A percentile compares a stretch with the other conserved stretches of the same genome.
Conservation (phyloP, 176 grass and related monocot species). For the Zoysia japonica region DNA sequence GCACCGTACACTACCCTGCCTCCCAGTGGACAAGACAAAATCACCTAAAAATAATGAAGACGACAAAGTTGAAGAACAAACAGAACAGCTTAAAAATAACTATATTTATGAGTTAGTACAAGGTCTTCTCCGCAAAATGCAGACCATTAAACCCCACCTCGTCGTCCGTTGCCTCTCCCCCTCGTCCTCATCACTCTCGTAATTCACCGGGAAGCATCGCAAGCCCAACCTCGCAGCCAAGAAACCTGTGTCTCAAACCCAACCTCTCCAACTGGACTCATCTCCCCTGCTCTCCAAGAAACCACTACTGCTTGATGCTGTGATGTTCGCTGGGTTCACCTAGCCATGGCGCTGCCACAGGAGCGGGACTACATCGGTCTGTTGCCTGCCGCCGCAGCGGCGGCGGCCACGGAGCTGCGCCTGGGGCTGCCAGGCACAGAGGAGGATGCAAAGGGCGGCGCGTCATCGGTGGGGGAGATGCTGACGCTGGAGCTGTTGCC, state of each 20-base stretch:
- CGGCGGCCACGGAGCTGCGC: conserved; percentile 68
- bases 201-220: conserved; percentile 25
- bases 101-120: not conserved
- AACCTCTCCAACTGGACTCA: not conserved
- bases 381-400: conserved; percentile 47
- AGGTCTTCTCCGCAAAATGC: not conserved
- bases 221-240: conserved; percentile 7
- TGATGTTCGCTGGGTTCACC: conserved; percentile 27
- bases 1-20: not conserved
- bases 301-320: conserved; percentile 15
- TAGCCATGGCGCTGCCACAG: conserved; percentile 57
- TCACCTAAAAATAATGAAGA: conserved; percentile 15
- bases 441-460: conserved; percentile 19
- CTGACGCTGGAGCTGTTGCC: conserved; percentile 65
- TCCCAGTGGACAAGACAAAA: conserved; percentile 38
- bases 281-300: not conserved
- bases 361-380: conserved; percentile 80
- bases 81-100: not conserved
- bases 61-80: conserved; percentile 25
- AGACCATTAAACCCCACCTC: conserved; percentile 40
- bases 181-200: not conserved
- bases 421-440: conserved; percentile 66
- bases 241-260: conserved; percentile 36
- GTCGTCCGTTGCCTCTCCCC: not conserved
- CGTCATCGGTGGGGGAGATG: not conserved